These are phyloP conservation scores for Allium cepa DNA, from an alignment of 106 monocot species.

Conservation along the genomic window DNA sequence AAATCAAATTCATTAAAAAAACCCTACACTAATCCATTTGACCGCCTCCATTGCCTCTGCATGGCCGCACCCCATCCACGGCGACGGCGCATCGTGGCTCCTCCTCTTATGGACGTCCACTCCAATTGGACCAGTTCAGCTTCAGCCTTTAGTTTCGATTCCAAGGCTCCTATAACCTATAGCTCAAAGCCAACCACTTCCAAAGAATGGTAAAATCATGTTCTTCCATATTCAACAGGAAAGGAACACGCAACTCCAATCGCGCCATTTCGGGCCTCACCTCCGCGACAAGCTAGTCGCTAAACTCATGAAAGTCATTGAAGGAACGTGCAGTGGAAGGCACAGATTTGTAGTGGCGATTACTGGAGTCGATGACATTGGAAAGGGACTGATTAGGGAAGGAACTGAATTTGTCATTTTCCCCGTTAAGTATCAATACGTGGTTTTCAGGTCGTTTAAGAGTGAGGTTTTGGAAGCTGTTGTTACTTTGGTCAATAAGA, in stretches of 20 bases:
- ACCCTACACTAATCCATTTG: no score
- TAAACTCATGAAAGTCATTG: conserved; percentile 97
- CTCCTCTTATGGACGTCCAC: no score
- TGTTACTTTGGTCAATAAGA: conserved; percentile 94
- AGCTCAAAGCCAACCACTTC: no score
- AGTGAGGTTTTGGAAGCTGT: conserved; percentile 92
- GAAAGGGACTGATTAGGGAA: conserved; percentile 90
- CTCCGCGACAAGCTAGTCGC: conserved; percentile 85
- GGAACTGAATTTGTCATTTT: conserved; percentile 97
- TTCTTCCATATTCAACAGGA: conserved; percentile 94
- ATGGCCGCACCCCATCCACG: no score
- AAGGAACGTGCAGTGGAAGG: conserved; percentile 96
- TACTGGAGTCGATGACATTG: conserved; percentile 81
- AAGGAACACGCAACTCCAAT: conserved; percentile 94
- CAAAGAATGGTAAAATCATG: conserved; percentile 18
- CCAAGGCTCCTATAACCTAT: no score
- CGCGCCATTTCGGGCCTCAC: conserved; percentile 94
- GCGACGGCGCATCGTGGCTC: no score
- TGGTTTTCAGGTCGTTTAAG: conserved; percentile 91
- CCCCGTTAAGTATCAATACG: conserved; percentile 97
- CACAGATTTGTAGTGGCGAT: conserved; percentile 97
- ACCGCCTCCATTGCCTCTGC: no score
- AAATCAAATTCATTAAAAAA: no score
- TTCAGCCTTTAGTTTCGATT: no score
- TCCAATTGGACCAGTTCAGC: no score